Evolutionary conservation across 2,329 filamentous ascomycete species (phyloP).

Genomic region (Diaporthe nobilis): DNA sequence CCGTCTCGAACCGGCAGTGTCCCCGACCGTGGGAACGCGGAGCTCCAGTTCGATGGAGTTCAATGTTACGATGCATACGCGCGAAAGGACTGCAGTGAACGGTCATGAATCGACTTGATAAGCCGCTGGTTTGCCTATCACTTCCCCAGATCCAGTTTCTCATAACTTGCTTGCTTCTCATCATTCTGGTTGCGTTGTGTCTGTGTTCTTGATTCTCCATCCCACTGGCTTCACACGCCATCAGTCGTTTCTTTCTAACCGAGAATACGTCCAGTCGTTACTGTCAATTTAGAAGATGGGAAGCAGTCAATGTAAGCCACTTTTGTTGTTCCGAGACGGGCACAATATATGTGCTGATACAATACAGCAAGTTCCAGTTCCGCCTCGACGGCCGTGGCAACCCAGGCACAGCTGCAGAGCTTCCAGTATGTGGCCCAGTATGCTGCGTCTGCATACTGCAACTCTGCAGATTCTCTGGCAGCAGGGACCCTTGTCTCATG

Average conservation of each 20-base stretch:
- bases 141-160: not conserved
- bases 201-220: not conserved
- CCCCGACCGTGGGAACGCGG: constrained; percentile 2
- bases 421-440: constrained; percentile 46
- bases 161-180: not conserved
- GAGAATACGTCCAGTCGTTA: not conserved
- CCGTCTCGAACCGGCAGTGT: constrained; percentile 15
- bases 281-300: not conserved
- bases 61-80: not conserved
- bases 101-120: constrained; percentile 1
- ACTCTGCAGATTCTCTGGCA: constrained; percentile 39
- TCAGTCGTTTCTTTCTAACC: not conserved
- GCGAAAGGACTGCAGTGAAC: not conserved
- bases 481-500: constrained; percentile 42
- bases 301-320: constrained; percentile 10
- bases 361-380: not conserved
- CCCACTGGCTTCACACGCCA: not conserved
- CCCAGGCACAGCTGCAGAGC: constrained; percentile 38
- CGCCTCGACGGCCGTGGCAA: not conserved
- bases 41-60: constrained; percentile 1
- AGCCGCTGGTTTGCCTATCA: not conserved
- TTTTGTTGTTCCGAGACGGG: not conserved
- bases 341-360: not conserved
- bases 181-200: not conserved
- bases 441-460: constrained; percentile 47